Evolutionary conservation across 345 rosid genomes (phyloP), one percentile per base, ranked within the genome.

Genomic region (Clarkia xantiana): DNA sequence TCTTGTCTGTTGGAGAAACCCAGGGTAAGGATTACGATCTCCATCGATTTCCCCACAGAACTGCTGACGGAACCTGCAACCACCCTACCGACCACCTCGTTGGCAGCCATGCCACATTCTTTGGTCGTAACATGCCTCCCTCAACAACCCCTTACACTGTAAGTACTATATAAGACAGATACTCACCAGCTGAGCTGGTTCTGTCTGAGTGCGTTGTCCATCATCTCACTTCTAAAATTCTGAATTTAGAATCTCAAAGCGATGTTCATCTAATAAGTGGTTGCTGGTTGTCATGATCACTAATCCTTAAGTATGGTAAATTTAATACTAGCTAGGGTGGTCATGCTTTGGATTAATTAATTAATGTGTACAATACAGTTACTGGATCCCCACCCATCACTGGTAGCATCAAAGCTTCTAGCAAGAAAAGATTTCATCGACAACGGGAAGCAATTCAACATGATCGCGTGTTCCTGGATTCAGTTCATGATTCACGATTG

Each of bases 401-500:
- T 76, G 11, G 82, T 84, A 34, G 84, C 82, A 11, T 65, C 76
- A 38, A 81, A 70, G 62, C 79, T 84, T 40, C 53, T 84, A 51
- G 71, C 68, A 12, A 69, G 86, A 47, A 77, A 68, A 62, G 64
- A 56, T 54, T 73, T 71, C 45, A 61, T 69, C 46, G 90, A 79
- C 68, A 71, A 42, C 51, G 86, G 82, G 52, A 68, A 75, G 48
- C 90, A 84, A 18, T 75, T 84, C 54, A 84, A 81, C 65, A 53
- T 81, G 82, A 76, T 85, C 43, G 90, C 90, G 15, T 70, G 77
- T 65, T 76, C 90, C 1, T 85, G 87, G 94, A 73, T 81, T 19
- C 94, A 85, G 47, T 85, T 81, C 62, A 85, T 85, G 90, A 75
- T 85, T 56, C 94, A 85, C 71, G 94, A 85, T 45, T 85, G 95